Conservation (phyloP, 208 protist genomes). For the Kentomonas sorsogonicus region DNA sequence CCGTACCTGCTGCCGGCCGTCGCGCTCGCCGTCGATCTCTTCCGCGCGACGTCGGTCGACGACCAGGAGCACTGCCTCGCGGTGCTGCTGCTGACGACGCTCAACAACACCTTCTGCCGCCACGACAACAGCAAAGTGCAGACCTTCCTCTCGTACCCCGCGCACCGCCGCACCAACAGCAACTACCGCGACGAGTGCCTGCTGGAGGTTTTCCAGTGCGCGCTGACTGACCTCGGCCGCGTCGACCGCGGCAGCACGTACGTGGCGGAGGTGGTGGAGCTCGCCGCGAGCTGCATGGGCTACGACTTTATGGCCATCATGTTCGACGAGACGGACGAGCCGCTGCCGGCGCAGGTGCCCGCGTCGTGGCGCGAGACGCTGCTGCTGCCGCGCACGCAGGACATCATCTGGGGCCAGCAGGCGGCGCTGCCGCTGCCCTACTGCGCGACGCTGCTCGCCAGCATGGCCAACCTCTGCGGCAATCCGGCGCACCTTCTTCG, state of each 20-base stretch:
- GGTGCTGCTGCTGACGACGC: not conserved
- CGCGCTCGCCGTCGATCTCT: slow-evolving; percentile 42
- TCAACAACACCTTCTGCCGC: no score
- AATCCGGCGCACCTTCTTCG: slow-evolving; percentile 81
- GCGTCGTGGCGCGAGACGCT: slow-evolving; percentile 60
- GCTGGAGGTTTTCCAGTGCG: no score
- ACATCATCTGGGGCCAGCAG: slow-evolving; percentile 74
- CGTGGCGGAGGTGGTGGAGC: slow-evolving; percentile 32
- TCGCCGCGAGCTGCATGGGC: slow-evolving; percentile 59
- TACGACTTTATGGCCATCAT: no score
- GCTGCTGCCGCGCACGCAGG: slow-evolving; percentile 36
- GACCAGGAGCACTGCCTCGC: not conserved
- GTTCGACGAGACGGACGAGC: slow-evolving; percentile 83
- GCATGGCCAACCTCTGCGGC: no score
- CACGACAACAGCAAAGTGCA: slow-evolving; percentile 64
- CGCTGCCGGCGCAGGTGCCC: slow-evolving; percentile 69
- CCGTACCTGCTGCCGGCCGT: slow-evolving; percentile 43
- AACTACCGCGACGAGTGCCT: slow-evolving; percentile 75
- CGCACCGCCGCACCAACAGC: slow-evolving; percentile 73
- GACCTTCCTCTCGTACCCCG: slow-evolving; percentile 70
- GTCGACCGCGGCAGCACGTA: not conserved
- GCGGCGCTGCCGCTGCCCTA: slow-evolving; percentile 58
- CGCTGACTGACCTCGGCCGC: no score
- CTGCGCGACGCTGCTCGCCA: slow-evolving; percentile 55
- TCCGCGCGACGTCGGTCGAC: slow-evolving; percentile 18